Evolutionary conservation across 176 grass and related monocot genomes (phyloP), one percentile per base, ranked within the genome.

Genomic region (Puya raimondii): DNA sequence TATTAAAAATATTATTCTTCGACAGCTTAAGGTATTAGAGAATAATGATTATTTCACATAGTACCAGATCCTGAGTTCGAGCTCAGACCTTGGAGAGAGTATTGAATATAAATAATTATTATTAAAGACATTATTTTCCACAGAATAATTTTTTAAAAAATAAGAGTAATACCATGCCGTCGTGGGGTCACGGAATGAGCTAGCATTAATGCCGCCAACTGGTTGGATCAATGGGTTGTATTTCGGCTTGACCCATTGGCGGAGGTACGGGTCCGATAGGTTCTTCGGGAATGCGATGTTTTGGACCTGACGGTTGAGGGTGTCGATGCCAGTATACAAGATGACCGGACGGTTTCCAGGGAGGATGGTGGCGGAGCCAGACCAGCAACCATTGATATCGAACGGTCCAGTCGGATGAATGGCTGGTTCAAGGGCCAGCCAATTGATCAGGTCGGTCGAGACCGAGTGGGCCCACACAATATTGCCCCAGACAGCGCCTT

Each of bases 391-490:
- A 0, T 79, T 81, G 47, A 49, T 14, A 68, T 94, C 91, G 47
- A 89, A 94, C 13, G 75, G 61, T 70, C 77, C 86, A 0, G 91
- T 63, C 3, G 83, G 86, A 51, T 81, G 79, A 26, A 94, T 84
- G 26, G 33, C 86, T 0, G 80, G 78, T 27, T 84, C 75, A 1
- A 95, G 25, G 1, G 86, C 75, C 22, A 72, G 64, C 91, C 86
- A 95, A 68, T 95, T 85, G n/a, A 95, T 87, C 29, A 95, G 72
- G 71, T 95, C 91, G 1, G 47, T 84, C 0, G 91, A 95, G 15
- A 95, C 71, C 2, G 87, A 90, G 78, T 95, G 91, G 10, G 86
- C 86, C 91, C 91, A 94, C 53, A 80, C 78, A 2, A 89, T 86
- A 74, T 87, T 87, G 3, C 81, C 91, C 91, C 91, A 94, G 9